Base-by-base conservation (phyloP, 352 stramenopile genomes). In the Phytophthora agathidicida region DNA sequence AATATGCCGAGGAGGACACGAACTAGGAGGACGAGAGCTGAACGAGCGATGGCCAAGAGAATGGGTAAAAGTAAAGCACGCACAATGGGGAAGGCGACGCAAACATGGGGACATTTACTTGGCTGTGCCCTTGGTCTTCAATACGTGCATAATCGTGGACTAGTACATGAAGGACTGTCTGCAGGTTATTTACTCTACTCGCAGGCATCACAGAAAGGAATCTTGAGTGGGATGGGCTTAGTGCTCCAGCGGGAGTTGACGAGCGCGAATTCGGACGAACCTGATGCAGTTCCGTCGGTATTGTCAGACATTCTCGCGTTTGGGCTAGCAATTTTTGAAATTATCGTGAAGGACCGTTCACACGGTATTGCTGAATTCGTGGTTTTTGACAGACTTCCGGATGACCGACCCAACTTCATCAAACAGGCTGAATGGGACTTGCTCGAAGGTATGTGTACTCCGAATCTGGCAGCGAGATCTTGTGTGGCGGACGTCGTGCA, bases 171-270 rank as follows among this genome's bases (percentile, higher is more conserved):
- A 31, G 10, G 10, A 19, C 38, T 60, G 39, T 47, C 46, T 39
- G 26, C 30, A 38, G 27, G 4, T 7, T 16, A 60, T 23, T 22
- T 60, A 10, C 49, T 61, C 1, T 56, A 52, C 17, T 55, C 42
- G 0, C 41, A 61, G 7, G 35, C 17, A 19, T 52, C 48, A 4
- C 30, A 49, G 22, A 61, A 55, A 13, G 58, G 58, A 23, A 30
- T 61, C 56, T 47, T 61, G 16, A 62, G 44, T 24, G 44, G 50
- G 10, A 50, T 50, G 27, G 43, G 50, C 11, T 45, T 67, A 37
- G 24, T 51, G 5, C 20, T 26, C 13, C 28, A 7, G 23, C 44
- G 16, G 5, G 23, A 37, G 1, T 24, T 41, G 17, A 11, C 14
- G 10, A 19, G 14, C 9, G 19, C 11, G 39, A 23, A 23, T 11